These are phyloP conservation scores for Trypanosoma cruzi DNA, from an alignment of 208 protist species.

Conservation along the genomic window DNA sequence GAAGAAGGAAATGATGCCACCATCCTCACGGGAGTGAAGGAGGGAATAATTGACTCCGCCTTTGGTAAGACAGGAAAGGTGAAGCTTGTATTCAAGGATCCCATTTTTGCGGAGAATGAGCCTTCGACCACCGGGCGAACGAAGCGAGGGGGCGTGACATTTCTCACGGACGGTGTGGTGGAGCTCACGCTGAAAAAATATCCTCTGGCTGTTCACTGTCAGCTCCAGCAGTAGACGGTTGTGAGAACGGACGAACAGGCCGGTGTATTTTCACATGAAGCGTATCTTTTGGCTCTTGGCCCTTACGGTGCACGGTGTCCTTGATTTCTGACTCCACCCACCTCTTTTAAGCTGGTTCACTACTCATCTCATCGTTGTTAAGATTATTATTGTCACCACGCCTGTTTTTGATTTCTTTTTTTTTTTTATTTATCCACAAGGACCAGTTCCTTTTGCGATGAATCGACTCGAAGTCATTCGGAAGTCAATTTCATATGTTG, in stretches of 20 bases:
- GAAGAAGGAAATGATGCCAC: slow-evolving; percentile 1
- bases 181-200: slow-evolving; percentile 67
- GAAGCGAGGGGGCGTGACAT: slow-evolving; percentile 21
- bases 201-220: slow-evolving; percentile 53
- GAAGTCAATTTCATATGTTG: slow-evolving; percentile 40
- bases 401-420: slow-evolving; percentile 2
- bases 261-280: no score
- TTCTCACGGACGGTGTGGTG: slow-evolving; percentile 34
- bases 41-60: slow-evolving; percentile 64
- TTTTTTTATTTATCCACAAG: slow-evolving; percentile 15
- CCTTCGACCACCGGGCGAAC: slow-evolving; percentile 15
- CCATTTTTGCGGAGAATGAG: slow-evolving; percentile 40
- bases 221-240: slow-evolving; percentile 58
- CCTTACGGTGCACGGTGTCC: no score
- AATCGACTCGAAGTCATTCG: slow-evolving; percentile 60
- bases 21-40: slow-evolving; percentile 1
- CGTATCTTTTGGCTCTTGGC: no score
- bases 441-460: slow-evolving; percentile 34
- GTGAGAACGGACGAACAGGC: no score
- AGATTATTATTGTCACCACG: slow-evolving; percentile 6
- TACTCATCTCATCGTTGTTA: no score
- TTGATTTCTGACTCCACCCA: no score
- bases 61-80: slow-evolving; percentile 89
- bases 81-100: slow-evolving; percentile 56
- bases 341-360: no score